Base-by-base conservation (phyloP, 2,329 filamentous ascomycete genomes). In the Lasiodiplodia sp. region DNA sequence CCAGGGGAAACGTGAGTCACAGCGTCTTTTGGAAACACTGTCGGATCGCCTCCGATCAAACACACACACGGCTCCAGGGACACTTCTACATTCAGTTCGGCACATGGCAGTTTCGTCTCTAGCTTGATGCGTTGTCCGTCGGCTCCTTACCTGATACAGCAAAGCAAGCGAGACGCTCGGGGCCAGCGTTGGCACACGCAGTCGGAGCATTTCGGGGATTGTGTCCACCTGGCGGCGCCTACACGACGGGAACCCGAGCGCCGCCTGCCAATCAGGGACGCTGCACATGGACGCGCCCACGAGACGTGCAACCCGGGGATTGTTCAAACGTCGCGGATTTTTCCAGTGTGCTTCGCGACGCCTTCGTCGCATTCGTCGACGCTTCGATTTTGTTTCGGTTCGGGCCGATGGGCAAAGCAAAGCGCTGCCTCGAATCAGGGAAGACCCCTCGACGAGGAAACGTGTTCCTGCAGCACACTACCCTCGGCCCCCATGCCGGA, bases 151-250 rank as follows among this genome's bases (percentile, higher is more conserved):
- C 60, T 37, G 5, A 14, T 52, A 16, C 28, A 18, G 60, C 31
- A 64, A 64, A n/a, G 4, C 60, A 64, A 64, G 60, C 60, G 60
- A 64, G 31, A 11, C 47, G 58, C 58, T 51, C 18, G 40, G 58
- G 14, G 44, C 60, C 47, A 14, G 60, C 11, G 60, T 25, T 28
- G 60, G n/a, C 47, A 51, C 47, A 51, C 44, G 40, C 47, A 52
- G 60, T 64, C 60, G 60, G 60, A 52, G 60, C 12, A 37, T 64
- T 31, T 52, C 60, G 60, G 60, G 60, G 60, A n/a, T 38, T 31
- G 16, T 21, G 60, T 16, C 60, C 60, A 64, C 60, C 10, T 52
- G 60, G 60, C 60, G 47, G 60, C 60, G 60, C 44, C 28, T 64
- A 21, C 60, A 8, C 31, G 40, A 40, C 58, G 58, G 58, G 58